Base-by-base conservation (phyloP, 805 yeast species). In the Yarrowia sp. region DNA sequence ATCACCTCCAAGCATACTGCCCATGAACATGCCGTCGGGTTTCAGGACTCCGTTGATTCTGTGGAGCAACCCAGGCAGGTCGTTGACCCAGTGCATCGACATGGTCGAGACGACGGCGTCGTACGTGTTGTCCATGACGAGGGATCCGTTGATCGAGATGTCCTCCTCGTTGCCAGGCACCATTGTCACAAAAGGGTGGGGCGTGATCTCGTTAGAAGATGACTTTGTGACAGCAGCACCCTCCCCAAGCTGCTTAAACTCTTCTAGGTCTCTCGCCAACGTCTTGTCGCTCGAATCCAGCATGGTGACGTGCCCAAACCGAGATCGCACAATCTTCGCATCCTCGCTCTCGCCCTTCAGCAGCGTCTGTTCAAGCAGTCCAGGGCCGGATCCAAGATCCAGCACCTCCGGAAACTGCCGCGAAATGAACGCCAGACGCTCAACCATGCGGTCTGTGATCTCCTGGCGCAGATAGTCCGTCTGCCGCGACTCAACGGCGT, bases 1-100 rank as follows among this genome's bases (percentile, higher is more conserved):
- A 69, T 90, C 96, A 10, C 92, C 93, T 19, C 93, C 94, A 66
- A 88, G 81, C 80, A 90, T 81, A 21, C 90, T 81, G 1, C 88
- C 96, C 78, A 90, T 79, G 66, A 90, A 87, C 69, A 91, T 77
- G 1, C 96, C 93, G 71, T 90, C 96, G 1, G 93, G 93, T 64
- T 82, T 82, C 35, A 90, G 76, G 24, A 87, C 78, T 5, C 74
- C 69, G 69, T 84, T 82, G 66, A 89, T 79, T 63, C 81, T 78
- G 16, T 73, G 71, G 58, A 89, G 78, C 2, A 83, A 81, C 1
- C 78, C 76, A 0, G 96, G 96, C n/a, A 90, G 78, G 67, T 90
- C 92, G 68, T 90, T 90, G 63, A 88, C 84, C 96, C 96, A 90
- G 72, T 90, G 96, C 70, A 90, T 70, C 21, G 88, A 80, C 66